phyloP scores from a whole-genome alignment of 805 yeast species.

The Torulaspora maleeae region DNA sequence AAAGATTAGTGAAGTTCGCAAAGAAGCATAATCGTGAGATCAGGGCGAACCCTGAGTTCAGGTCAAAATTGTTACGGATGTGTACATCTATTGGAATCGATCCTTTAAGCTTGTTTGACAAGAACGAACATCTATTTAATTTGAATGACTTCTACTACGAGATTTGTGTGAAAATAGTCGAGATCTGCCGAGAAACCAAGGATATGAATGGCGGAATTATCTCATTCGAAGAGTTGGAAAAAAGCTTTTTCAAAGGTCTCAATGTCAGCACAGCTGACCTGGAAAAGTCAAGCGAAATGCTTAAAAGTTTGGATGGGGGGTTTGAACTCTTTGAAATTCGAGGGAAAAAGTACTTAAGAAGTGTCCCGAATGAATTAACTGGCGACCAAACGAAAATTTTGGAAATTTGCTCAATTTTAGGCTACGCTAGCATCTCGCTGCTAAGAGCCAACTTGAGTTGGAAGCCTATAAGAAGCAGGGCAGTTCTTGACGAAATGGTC shows the following conservation, averaged over 20 bases:
- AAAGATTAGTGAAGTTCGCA: conserved; percentile 71
- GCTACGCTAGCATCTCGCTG: conserved; percentile 61
- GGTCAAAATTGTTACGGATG: conserved; percentile 68
- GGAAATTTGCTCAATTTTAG: conserved; percentile 72
- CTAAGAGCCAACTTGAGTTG: conserved; percentile 73
- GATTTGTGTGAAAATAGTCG: conserved; percentile 68
- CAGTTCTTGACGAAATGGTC: conserved; percentile 73
- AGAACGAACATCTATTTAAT: conserved; percentile 30
- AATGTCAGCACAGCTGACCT: conserved; percentile 47
- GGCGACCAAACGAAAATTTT: conserved; percentile 66
- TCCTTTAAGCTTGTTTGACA: conserved; percentile 48
- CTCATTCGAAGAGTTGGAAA: conserved; percentile 49
- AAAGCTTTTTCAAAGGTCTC: conserved; percentile 32
- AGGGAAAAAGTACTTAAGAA: conserved; percentile 52
- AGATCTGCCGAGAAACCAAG: conserved; percentile 64
- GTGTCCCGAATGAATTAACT: conserved; percentile 59
- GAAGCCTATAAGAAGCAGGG: conserved; percentile 56
- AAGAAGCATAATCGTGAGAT: conserved; percentile 66
- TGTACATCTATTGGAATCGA: conserved; percentile 82
- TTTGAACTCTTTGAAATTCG: conserved; percentile 54
- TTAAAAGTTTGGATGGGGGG: conserved; percentile 64
- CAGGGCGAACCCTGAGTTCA: conserved; percentile 54
- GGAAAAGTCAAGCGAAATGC: conserved; percentile 47
- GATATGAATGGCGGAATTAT: conserved; percentile 80
- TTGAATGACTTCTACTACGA: conserved; percentile 57